phyloP scores from a whole-genome alignment of 177 flowering plant genomes.

The Vitis hybrid region DNA sequence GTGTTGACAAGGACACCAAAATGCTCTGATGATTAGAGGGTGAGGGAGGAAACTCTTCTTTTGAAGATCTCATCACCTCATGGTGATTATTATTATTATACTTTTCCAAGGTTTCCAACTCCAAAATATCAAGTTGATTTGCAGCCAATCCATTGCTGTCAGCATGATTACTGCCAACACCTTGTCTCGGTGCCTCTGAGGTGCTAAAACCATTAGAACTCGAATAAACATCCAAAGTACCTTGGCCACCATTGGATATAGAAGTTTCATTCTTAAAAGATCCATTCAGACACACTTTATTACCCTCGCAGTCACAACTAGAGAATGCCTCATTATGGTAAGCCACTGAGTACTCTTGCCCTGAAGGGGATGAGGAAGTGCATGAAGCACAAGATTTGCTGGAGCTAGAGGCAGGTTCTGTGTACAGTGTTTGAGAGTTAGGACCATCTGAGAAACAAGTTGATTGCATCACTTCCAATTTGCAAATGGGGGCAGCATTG shows the following conservation, averaged over 20 bases:
- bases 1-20: slow-evolving; percentile 77
- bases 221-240: neutral
- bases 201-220: slow-evolving; percentile 15
- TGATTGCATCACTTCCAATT: slow-evolving; percentile 14
- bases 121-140: slow-evolving; percentile 14
- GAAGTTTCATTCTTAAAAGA: slow-evolving; percentile 7
- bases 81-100: slow-evolving; percentile 23
- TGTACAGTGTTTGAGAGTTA: slow-evolving; percentile 1
- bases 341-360: slow-evolving; percentile 11
- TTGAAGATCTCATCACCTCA: slow-evolving; percentile 38
- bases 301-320: slow-evolving; percentile 19
- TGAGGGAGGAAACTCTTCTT: slow-evolving; percentile 84
- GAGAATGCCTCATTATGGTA: slow-evolving; percentile 17
- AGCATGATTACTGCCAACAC: slow-evolving; percentile 6
- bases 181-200: slow-evolving; percentile 20
- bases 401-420: slow-evolving; percentile 5
- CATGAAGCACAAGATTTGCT: slow-evolving; percentile 17
- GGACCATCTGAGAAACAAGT: slow-evolving; percentile 16
- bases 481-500: slow-evolving; percentile 12
- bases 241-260: slow-evolving; percentile 1
- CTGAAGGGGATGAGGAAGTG: slow-evolving; percentile 15
- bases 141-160: slow-evolving; percentile 16
- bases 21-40: slow-evolving; percentile 91
- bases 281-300: slow-evolving; percentile 10
- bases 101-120: slow-evolving; percentile 19